Percentiles rank a stretch among this genome's conserved stretches.
Evolutionary conservation across 1,284 basidiomycete species (phyloP).

Genomic region (Salmacisia buchloeana): DNA sequence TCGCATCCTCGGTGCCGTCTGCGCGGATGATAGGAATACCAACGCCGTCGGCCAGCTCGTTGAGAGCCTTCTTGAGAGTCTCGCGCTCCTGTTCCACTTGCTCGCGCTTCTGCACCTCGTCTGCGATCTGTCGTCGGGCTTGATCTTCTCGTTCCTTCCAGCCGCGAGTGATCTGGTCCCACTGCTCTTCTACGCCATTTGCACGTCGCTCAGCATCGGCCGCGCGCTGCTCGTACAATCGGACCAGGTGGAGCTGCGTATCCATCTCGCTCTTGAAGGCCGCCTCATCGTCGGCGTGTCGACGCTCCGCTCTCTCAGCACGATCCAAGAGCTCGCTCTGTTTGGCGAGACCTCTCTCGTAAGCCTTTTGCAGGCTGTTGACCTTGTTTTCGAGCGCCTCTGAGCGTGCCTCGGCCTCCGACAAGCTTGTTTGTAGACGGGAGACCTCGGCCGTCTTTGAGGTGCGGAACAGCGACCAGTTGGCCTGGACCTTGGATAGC

Average conservation of each 20-base stretch:
- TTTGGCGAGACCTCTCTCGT: constrained; percentile 63
- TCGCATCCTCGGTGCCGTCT: background rate
- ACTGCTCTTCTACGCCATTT: constrained; percentile 70
- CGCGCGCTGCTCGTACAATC: constrained; percentile 76
- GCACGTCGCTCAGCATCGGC: constrained; percentile 70
- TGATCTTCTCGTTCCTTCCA: constrained; percentile 64
- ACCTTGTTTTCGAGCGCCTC: constrained; percentile 62
- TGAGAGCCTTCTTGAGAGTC: constrained; percentile 40
- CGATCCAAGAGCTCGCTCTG: constrained; percentile 66
- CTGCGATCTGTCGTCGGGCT: constrained; percentile 64
- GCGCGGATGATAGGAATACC: constrained; percentile 20
- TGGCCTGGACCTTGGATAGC: constrained; percentile 34
- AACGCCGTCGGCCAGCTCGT: constrained; percentile 42
- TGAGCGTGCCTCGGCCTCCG: constrained; percentile 63
- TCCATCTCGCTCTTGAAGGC: constrained; percentile 69
- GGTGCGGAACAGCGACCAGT: constrained; percentile 33
- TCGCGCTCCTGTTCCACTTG: constrained; percentile 52
- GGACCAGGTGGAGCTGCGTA: constrained; percentile 65
- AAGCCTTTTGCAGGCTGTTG: constrained; percentile 64
- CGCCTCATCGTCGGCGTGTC: constrained; percentile 71
- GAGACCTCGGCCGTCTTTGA: constrained; percentile 43
- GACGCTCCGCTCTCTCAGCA: constrained; percentile 65
- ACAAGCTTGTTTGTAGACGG: constrained; percentile 67
- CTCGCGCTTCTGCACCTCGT: constrained; percentile 51
- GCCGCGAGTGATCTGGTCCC: constrained; percentile 65